phyloP scores from a whole-genome alignment of 1,139 yeast species.

The Geotrichum phurueaensis region DNA sequence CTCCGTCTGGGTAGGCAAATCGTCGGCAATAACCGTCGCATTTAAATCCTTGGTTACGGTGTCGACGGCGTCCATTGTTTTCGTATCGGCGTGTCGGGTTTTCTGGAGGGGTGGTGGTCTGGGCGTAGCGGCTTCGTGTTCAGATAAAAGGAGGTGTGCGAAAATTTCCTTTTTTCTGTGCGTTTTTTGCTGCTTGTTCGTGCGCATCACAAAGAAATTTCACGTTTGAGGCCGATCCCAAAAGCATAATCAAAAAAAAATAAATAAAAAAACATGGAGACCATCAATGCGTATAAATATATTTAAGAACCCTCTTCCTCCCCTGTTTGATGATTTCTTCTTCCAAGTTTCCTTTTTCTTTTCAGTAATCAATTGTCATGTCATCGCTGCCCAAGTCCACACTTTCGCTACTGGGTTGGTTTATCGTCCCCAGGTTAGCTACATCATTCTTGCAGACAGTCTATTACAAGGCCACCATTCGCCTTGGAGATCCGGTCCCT shows the following conservation, averaged over 20 bases:
- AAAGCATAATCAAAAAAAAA: no score
- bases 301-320: neutral
- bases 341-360: neutral
- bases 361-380: neutral
- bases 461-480: constrained; percentile 19
- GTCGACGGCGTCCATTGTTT: neutral
- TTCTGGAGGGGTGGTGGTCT: neutral
- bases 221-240: neutral
- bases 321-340: neutral
- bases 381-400: neutral
- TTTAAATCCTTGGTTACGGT: neutral
- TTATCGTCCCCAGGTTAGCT: constrained; percentile 22
- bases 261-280: no score
- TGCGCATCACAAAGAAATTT: neutral
- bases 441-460: constrained; percentile 19
- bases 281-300: no score
- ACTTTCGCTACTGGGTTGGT: constrained; percentile 25
- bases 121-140: neutral
- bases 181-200: no score
- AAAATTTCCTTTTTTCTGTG: no score
- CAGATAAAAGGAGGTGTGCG: neutral
- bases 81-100: neutral
- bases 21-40: neutral
- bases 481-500: constrained; percentile 17
- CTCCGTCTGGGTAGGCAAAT: neutral